Percentiles rank a stretch among this genome's conserved stretches.
Conservation (phyloP, 495 filamentous ascomycete genomes). For the Daldinia decipiens region DNA sequence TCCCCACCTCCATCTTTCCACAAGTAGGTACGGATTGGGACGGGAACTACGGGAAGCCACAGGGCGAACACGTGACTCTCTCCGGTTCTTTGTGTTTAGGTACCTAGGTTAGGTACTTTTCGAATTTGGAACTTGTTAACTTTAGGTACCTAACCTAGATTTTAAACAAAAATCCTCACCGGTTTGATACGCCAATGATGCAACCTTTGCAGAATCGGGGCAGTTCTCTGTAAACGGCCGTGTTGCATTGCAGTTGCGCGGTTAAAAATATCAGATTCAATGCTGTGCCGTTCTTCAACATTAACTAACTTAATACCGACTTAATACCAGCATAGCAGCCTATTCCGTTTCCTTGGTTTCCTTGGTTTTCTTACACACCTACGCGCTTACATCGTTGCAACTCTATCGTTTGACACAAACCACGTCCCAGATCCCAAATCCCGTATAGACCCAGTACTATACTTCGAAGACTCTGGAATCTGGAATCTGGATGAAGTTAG, state of each 20-base stretch:
- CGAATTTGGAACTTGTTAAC: conserved; percentile 25
- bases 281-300: conserved; percentile 34
- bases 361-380: too few relatives aligned
- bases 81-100: neutral
- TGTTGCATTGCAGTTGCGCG: conserved; percentile 36
- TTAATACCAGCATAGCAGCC: neutral
- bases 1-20: neutral
- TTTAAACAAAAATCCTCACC: conserved; percentile 32
- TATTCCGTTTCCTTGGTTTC: neutral
- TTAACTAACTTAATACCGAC: neutral
- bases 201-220: conserved; percentile 16
- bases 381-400: neutral
- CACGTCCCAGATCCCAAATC: conserved; percentile 11
- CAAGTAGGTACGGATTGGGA: neutral
- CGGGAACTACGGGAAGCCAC: neutral
- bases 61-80: neutral
- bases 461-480: conserved; percentile 10
- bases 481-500: neutral
- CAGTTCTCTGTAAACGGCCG: conserved; percentile 8
- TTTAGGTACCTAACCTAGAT: too few relatives aligned
- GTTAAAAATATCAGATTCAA: conserved; percentile 16
- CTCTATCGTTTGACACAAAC: conserved; percentile 24
- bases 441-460: neutral
- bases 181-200: conserved; percentile 36
- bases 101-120: neutral